Base-by-base conservation (phyloP, 352 stramenopile genomes). In the Phytophthora capsici region DNA sequence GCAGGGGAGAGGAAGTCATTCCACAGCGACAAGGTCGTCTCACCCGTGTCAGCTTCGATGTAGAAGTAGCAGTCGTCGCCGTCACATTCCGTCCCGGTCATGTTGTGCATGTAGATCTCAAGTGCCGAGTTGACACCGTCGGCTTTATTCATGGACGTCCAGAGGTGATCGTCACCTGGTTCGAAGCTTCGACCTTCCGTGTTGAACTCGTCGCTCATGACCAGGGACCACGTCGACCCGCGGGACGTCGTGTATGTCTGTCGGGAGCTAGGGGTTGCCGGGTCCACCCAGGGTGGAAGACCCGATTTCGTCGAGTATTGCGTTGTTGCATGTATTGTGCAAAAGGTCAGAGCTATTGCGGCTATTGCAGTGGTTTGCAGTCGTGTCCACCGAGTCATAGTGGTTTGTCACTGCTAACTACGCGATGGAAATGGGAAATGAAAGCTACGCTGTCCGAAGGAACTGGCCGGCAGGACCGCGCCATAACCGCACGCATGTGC, bases 161-260 rank as follows among this genome's bases (percentile, higher is more conserved):
- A 99, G 34, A 94, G 72, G 41, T 97, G 93, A 78, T 99, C 96
- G 14, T 88, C 64, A n/a, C 96, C 96, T 41, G 98, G 86, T 41
- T 86, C 51, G 73, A 99, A 99, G 8, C 60, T 88, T 6, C 96
- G 85, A 22, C 74, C 76, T 2, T 86, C 57, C 8, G 55, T 78
- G 63, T 88, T 89, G 53, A 93, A 88, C 59, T 90, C 78, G 66
- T 94, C 86, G 55, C 82, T 93, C 78, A 93, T 90, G 23, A 90
- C 75, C 43, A 94, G 64, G 9, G 88, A 43, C 79, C 81, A 91
- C 4, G 41, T 54, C 4, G 75, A 74, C 17, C 86, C 86, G 20
- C 84, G 78, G 6, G 86, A 86, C n/a, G 53, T 79, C 28, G 69
- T 62, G 57, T 89, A 89, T 10, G 55, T 74, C 22, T 85, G 70